Conservation (phyloP, 176 grass and related monocot species). For the Carex kokanica region DNA sequence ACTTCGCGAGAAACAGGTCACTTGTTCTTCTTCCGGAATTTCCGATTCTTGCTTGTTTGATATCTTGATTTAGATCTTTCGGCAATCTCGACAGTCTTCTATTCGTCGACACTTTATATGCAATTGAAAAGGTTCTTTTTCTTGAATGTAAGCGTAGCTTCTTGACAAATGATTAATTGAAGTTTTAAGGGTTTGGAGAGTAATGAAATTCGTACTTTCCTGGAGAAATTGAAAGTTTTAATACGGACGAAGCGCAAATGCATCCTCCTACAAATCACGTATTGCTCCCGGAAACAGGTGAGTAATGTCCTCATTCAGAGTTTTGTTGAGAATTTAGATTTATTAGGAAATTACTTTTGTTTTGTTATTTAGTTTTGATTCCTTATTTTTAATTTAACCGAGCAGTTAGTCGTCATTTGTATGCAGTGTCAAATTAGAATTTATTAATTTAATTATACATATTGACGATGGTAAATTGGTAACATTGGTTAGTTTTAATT, state of each 20-base stretch:
- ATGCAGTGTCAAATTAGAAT: neutral
- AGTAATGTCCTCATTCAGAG: neutral
- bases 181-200: neutral
- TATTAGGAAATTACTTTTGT: neutral
- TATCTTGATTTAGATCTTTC: neutral
- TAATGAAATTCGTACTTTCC: neutral
- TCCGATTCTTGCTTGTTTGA: neutral
- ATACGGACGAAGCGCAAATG: constrained; percentile 2
- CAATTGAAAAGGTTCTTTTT: neutral
- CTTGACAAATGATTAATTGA: neutral
- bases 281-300: neutral
- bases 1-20: neutral
- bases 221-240: constrained; percentile 21
- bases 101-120: neutral
- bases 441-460: neutral
- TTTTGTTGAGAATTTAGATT: neutral
- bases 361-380: neutral
- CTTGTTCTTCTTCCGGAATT: neutral
- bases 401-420: neutral
- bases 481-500: neutral
- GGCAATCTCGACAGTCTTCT: neutral
- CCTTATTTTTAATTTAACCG: neutral
- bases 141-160: constrained; percentile 1
- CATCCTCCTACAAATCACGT: neutral
- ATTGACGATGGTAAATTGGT: neutral